Evolutionary conservation across 2,329 filamentous ascomycete genomes (phyloP), one percentile per base, ranked within the genome.

Genomic region (Cytospora schulzeri): DNA sequence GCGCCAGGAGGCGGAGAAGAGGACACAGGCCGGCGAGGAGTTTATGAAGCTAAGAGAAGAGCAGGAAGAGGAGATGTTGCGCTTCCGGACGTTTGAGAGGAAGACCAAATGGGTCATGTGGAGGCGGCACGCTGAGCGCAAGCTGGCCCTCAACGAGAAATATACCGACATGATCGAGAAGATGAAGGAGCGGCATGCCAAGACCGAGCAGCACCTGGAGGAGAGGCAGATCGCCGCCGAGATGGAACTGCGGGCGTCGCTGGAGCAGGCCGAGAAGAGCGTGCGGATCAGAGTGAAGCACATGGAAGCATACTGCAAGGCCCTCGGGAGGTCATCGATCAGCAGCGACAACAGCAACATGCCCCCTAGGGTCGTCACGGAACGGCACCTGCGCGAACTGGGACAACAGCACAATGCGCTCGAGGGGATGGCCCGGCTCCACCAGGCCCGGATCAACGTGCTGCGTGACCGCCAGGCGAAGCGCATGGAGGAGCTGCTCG

Each of bases 261-360:
- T 88, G 19, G 83, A 87, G 60, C 83, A 86, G 68, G 82, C 82
- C 61, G 85, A 87, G 71, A 78, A 79, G 64, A 85, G 83, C 68
- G 80, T 88, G 45, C 78, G 77, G 35, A 83, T 86, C 45, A 81
- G 85, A 17, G 76, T 89, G n/a, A 83, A 82, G 70, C 83, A 89
- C 68, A 89, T 89, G 86, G 86, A 89, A 69, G 86, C 85, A 7
- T 89, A 89, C 72, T 88, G 86, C 69, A 80, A 85, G 65, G 81
- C 81, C 4, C 73, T 84, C 1, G 83, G 82, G 4, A 77, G 78
- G 35, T 77, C 73, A 28, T 73, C 75, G 2, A 74, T 70, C 38
- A 69, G 73, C 2, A 64, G 60, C 1, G 69, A 29, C 15, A 62
- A 29, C 15, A 62, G 67, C 29, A 58, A 72, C 4, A 78, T 83